Percentiles rank a stretch among this genome's conserved stretches.
Evolutionary conservation across 1,284 basidiomycete species (phyloP).

Genomic region (Fomes fomentarius): DNA sequence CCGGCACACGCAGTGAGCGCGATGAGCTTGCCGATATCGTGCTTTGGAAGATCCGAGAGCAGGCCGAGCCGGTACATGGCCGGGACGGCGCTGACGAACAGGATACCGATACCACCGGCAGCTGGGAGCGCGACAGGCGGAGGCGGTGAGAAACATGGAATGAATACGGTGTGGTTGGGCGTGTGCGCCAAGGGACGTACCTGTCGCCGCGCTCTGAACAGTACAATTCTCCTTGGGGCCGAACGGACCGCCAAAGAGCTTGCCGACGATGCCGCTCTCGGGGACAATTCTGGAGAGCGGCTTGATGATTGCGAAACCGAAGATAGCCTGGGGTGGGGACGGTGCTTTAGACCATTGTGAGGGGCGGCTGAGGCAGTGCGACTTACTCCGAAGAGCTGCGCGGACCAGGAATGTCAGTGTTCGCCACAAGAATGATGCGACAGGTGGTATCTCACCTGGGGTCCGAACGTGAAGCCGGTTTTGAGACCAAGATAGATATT

Average conservation of each 20-base stretch:
- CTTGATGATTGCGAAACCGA: constrained; percentile 70
- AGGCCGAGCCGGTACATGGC: constrained; percentile 64
- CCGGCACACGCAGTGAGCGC: constrained; percentile 58
- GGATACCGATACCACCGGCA: constrained; percentile 60
- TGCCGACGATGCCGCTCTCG: constrained; percentile 45
- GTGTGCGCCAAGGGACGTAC: background rate
- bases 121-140: constrained; percentile 29
- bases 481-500: constrained; percentile 67
- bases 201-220: constrained; percentile 54
- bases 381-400: constrained; percentile 50
- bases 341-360: background rate
- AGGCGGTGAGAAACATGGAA: background rate
- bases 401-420: background rate
- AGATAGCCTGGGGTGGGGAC: constrained; percentile 46
- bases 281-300: constrained; percentile 54
- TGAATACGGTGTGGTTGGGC: background rate
- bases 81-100: constrained; percentile 67
- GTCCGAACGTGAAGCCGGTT: constrained; percentile 70
- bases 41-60: constrained; percentile 44
- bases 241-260: constrained; percentile 60
- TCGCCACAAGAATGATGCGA: background rate
- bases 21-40: constrained; percentile 60
- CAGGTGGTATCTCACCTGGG: constrained; percentile 36
- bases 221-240: constrained; percentile 73
- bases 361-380: constrained; percentile 17